Base-by-base conservation (phyloP, 805 yeast genomes). In the Candida berthetii region DNA sequence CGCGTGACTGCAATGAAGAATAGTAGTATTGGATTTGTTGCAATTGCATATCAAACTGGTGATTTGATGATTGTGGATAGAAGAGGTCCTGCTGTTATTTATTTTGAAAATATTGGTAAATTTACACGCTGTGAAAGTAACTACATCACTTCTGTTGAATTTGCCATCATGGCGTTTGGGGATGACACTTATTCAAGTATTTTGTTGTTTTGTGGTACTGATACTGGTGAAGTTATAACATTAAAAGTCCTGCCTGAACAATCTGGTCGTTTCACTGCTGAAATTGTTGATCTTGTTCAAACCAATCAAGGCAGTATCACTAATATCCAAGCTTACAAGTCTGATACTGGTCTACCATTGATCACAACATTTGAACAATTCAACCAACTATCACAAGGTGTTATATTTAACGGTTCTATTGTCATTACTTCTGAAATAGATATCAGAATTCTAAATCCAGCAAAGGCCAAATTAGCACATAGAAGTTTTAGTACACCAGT, bases 1-100 rank as follows among this genome's bases (percentile, higher is more conserved):
- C 57, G 57, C 4, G 80, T 85, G 9, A 68, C 90, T 0, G 74
- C 85, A 1, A 46, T 90, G 38, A 70, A 74, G 41, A 75, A 85
- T 58, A 81, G 90, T 45, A 74, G 82, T 47, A 69, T 88, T 38
- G 96, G 96, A 0, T 90, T 93, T 64, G 85, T 84, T 8, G 93
- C 85, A 0, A 67, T 86, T 34, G 95, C 85, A 1, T 88, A 84
- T 58, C 73, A 72, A 36, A 72, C 80, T 13, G 97, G 98, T n/a
- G 71, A 78, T 29, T 46, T 91, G 15, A 62, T 82, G 2, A 79
- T 91, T 0, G 65, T 90, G 44, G 97, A 91, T 62, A 69, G 85
- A 42, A 71, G 96, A 44, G 85, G 85, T 67, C 90, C 90, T 0
- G 88, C 86, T 0, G 61, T 81, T 7, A 81, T 85, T 22, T 67